Evolutionary conservation across 768 basidiomycete genomes (phyloP), one percentile per base, ranked within the genome.

Genomic region (Suillus placidus): DNA sequence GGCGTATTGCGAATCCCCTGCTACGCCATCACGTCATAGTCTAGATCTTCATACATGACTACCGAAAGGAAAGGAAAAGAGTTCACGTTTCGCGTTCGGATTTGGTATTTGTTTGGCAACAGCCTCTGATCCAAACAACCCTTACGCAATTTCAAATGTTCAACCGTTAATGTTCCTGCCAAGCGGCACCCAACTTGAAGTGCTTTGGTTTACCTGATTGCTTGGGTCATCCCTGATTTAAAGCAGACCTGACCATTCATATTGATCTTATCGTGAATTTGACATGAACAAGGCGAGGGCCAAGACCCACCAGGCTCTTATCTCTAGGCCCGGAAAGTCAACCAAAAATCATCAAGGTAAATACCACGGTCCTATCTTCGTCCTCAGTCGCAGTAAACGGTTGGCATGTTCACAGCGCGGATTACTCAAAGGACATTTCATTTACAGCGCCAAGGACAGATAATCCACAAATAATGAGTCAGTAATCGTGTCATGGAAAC

Each of bases 111-210:
- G 18, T 55, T 34, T 55, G 54, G 54, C 54, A 55, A 34, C 18
- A 34, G 54, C 54, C 54, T 55, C 54, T 55, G 20, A 55, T 55
- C 32, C 54, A 55, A 55, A 55, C 54, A 55, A 55, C 54, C 54
- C 54, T 26, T 26, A 12, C 12, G 2, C 51, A 32, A 30, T 14
- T 30, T 4, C 51, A 9, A 30, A 34, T 54, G 16, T 32, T 54
- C 10, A 34, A n/a, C 20, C 10, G 20, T n/a, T n/a, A 47, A 55
- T 55, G 14, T 10, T 20, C 54, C 54, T 55, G 54, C 54, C 54
- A 55, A 55, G 54, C n/a, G n/a, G n/a, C 54, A 20, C 20, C 10
- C 26, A 26, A 2, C 26, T 26, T 26, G 20, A 34, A 55, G 10
- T 55, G 18, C 32, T 55, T 55, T 55, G 54, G 32, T 55, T 55